Conservation (phyloP, 2,329 filamentous ascomycete species). For the Colletotrichum incanum region DNA sequence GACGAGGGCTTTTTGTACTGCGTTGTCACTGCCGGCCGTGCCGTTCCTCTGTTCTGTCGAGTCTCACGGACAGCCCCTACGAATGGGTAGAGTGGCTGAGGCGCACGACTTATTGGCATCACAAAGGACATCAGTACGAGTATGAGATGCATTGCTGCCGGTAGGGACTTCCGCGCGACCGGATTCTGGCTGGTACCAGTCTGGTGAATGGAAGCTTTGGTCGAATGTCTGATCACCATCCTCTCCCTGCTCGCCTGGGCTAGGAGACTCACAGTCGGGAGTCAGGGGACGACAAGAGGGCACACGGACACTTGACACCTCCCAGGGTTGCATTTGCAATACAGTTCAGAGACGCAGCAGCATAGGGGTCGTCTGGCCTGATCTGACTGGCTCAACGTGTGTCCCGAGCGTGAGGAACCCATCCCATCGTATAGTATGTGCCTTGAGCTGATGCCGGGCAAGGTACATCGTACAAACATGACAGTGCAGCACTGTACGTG, state of each 20-base stretch:
- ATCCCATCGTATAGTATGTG: slow-evolving; percentile 16
- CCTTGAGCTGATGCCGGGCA: background rate
- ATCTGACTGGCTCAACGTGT: slow-evolving; percentile 23
- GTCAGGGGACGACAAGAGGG: background rate
- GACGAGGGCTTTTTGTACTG: slow-evolving; percentile 13
- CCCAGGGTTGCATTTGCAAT: slow-evolving; percentile 6
- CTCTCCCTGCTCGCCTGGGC: slow-evolving; percentile 3
- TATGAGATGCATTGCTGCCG: background rate
- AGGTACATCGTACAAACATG: background rate
- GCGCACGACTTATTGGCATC: background rate
- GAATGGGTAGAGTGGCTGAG: background rate
- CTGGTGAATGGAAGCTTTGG: slow-evolving; percentile 17
- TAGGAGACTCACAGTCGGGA: background rate
- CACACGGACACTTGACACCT: slow-evolving; percentile 18
- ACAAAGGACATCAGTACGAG: background rate
- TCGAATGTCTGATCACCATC: slow-evolving; percentile 34
- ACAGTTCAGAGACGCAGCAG: slow-evolving; percentile 13
- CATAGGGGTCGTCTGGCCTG: slow-evolving; percentile 26
- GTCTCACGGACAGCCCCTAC: background rate
- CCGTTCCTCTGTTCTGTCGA: slow-evolving; percentile 5
- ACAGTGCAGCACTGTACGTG: slow-evolving; percentile 2
- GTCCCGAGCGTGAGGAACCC: slow-evolving; percentile 40
- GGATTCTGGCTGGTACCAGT: background rate
- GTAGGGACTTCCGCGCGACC: background rate
- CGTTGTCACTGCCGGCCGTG: slow-evolving; percentile 15